Base-by-base conservation (phyloP, 306 rosid genomes). In the Ziziphus jujuba region DNA sequence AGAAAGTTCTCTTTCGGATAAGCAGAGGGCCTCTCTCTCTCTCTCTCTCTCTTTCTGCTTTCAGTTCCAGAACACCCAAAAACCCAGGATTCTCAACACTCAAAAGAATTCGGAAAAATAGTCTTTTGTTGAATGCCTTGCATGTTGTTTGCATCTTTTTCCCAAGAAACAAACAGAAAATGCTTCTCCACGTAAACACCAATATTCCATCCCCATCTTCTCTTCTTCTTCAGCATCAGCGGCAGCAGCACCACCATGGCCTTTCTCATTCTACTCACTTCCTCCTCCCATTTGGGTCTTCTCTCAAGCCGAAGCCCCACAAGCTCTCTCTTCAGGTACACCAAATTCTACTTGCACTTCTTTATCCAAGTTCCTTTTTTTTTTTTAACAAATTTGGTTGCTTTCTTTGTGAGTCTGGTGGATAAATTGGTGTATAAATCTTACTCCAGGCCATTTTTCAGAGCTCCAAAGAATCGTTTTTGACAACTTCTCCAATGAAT, bases 261-360 rank as follows among this genome's bases (percentile, higher is more conserved):
- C 47, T 28, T 14, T 68, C 56, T 23, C 72, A 40, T 15, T 56
- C n/a, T n/a, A n/a, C 49, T 44, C 55, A 56, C 19, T 50, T 53
- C 9, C 71, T 54, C 7, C 71, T 54, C 1, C 61, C 71, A 38
- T 40, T 67, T 54, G 52, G 50, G 35, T 38, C 61, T 38, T 23
- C n/a, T n/a, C n/a, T 54, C 71, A 55, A 67, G 61, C 72, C 25
- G 63, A 56, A 24, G 44, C 72, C 72, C n/a, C 4, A 40, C 54
- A 67, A 67, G 54, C 63, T 67, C 55, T 56, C 72, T 67, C 54
- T 67, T 45, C 72, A 43, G 63, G 72, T 67, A 24, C 23, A 55
- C 31, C 43, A 34, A n/a, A 34, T 2, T 24, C 63, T 11, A 23
- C 35, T 56, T 53, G 51, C 53, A 16, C 2, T 14, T 43, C 43